Base-by-base conservation (phyloP, 257 asterid genomes). In the Salvia splendens region DNA sequence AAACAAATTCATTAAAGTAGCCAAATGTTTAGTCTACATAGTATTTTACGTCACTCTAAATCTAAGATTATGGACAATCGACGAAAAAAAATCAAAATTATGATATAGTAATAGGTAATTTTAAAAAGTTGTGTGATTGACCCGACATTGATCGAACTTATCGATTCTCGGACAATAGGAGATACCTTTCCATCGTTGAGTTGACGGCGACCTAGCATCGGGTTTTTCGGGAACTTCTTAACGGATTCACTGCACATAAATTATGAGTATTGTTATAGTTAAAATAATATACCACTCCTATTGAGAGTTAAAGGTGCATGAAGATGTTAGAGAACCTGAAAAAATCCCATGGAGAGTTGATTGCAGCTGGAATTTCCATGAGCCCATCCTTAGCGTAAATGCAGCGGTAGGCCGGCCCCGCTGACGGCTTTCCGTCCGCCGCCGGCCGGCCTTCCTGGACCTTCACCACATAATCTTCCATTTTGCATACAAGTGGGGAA, bases 271-370 rank as follows among this genome's bases (percentile, higher is more conserved):
- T 24, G 30, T 24, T 24, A 24, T 1, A 24, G 30, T 24, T 1
- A 24, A 24, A 24, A 36, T 45, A 4, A 24, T 24, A 35, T 24
- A 35, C 36, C 3, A n/a, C 8, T 55, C 0, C 4, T 9, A 2
- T 24, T 24, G 30, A 24, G 30, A 24, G 30, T 24, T 1, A 2
- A 24, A 24, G 30, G 42, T 38, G 42, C 7, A 8, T 38, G 9
- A 38, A 38, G 42, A 38, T 38, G 8, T 14, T 15, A 14, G 16
- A 54, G 2, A 53, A 87, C 96, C 96, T 84, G 87, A 91, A 91
- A 51, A 91, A 88, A 0, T 91, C 86, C 97, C 96, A 91, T 5
- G 96, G 96, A 48, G 92, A 88, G 10, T 83, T 77, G 28, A 84
- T 15, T 3, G 35, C 63, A 1, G 69, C 11, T 10, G 95, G 92